These are phyloP conservation scores for Yamadazyma nakazawae DNA, from an alignment of 805 yeast genomes.

Conservation along the genomic window DNA sequence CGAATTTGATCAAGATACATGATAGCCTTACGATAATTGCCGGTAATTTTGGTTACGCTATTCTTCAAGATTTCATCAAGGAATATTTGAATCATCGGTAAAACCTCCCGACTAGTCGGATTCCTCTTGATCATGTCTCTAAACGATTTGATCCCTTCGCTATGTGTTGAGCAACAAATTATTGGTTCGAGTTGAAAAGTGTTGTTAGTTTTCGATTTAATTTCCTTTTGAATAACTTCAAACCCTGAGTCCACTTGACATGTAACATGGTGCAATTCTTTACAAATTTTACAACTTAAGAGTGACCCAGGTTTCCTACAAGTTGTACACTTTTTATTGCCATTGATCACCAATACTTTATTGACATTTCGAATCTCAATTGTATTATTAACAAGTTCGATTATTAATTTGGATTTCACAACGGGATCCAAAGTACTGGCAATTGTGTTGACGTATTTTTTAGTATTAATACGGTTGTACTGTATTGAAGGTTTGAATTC, in stretches of 20 bases:
- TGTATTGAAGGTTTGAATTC: slow-evolving; percentile 30
- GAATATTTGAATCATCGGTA: slow-evolving; percentile 40
- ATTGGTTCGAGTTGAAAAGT: slow-evolving; percentile 44
- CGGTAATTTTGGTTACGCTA: slow-evolving; percentile 17
- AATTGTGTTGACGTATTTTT: not conserved
- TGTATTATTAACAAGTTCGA: slow-evolving; percentile 9
- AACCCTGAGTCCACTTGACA: slow-evolving; percentile 61
- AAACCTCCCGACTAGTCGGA: slow-evolving; percentile 23
- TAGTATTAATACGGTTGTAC: not conserved
- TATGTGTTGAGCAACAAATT: slow-evolving; percentile 43
- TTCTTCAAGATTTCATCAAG: slow-evolving; percentile 30
- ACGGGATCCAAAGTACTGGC: not conserved
- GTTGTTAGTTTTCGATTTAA: slow-evolving; percentile 23
- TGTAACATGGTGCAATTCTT: slow-evolving; percentile 45
- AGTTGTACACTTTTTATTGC: not conserved
- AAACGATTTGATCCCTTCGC: not conserved
- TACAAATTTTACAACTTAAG: slow-evolving; percentile 46
- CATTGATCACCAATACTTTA: not conserved
- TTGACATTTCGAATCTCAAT: slow-evolving; percentile 30
- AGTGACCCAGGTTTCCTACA: slow-evolving; percentile 41
- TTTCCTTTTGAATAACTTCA: slow-evolving; percentile 29
- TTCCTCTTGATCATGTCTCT: slow-evolving; percentile 24
- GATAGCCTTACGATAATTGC: slow-evolving; percentile 32
- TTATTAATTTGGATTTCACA: not conserved
- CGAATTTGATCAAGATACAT: slow-evolving; percentile 20